Percentiles rank a stretch among this genome's conserved stretches.
Conservation (phyloP, 2,329 filamentous ascomycete species). For the Fusarium denticulatum region DNA sequence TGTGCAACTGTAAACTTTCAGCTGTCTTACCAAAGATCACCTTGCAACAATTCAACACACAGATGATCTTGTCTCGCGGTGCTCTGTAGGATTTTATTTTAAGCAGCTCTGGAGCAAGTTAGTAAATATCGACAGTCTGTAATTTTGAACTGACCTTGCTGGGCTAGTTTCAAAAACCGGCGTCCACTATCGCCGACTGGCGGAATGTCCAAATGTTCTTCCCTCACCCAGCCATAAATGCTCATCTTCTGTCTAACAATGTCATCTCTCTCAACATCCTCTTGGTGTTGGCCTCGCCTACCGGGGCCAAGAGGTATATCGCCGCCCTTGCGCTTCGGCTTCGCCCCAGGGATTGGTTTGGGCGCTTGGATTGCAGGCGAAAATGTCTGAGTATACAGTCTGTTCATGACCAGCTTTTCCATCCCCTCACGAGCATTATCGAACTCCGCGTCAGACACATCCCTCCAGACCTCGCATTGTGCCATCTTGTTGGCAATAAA, state of each 20-base stretch:
- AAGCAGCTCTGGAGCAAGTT: slow-evolving; percentile 73
- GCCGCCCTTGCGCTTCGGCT: slow-evolving; percentile 73
- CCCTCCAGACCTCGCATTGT: slow-evolving; percentile 94
- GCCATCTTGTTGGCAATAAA: slow-evolving; percentile 99
- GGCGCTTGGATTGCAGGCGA: slow-evolving; percentile 90
- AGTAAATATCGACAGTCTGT: slow-evolving; percentile 12
- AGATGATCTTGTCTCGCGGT: slow-evolving; percentile 98
- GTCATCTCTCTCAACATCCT: slow-evolving; percentile 96
- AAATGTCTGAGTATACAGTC: slow-evolving; percentile 94
- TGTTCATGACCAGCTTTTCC: slow-evolving; percentile 99
- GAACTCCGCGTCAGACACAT: slow-evolving; percentile 95
- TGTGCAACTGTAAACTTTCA: not conserved
- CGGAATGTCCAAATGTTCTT: slow-evolving; percentile 93
- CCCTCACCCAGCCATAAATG: slow-evolving; percentile 94
- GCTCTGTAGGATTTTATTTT: slow-evolving; percentile 98
- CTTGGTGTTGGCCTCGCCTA: slow-evolving; percentile 93
- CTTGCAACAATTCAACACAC: slow-evolving; percentile 98
- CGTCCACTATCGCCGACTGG: slow-evolving; percentile 85
- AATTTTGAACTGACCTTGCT: slow-evolving; percentile 71
- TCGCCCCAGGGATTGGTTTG: slow-evolving; percentile 74
- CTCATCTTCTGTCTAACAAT: slow-evolving; percentile 96
- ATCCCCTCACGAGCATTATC: slow-evolving; percentile 98
- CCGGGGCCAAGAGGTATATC: slow-evolving; percentile 80
- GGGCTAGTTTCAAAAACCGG: slow-evolving; percentile 87
- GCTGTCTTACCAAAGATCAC: slow-evolving; percentile 84